Percentiles rank a stretch among this genome's conserved stretches.
phyloP scores from a whole-genome alignment of 495 filamentous ascomycete genomes.

The Tetracladium setigerum region DNA sequence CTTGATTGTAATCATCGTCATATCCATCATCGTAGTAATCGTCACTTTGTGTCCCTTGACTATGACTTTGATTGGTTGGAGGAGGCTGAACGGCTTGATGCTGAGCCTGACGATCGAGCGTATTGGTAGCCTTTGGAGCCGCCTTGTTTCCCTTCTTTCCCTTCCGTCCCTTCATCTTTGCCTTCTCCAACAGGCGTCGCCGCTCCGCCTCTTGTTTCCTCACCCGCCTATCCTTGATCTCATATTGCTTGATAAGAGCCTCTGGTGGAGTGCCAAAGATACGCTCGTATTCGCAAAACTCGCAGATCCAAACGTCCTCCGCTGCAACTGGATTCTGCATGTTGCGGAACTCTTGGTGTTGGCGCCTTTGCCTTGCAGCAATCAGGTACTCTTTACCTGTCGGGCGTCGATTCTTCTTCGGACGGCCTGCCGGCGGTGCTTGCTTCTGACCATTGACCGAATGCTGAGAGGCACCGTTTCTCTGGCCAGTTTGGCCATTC shows the following conservation, averaged over 20 bases:
- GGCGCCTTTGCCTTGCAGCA: conserved; percentile 59
- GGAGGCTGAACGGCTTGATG: conserved; percentile 35
- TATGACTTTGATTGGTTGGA: conserved; percentile 26
- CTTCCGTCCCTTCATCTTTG: conserved; percentile 91
- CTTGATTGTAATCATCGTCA: conserved; percentile 38
- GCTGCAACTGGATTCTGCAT: conserved; percentile 63
- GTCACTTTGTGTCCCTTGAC: conserved; percentile 42
- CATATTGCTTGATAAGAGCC: conserved; percentile 84
- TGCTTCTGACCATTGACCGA: conserved; percentile 17
- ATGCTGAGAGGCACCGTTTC: conserved; percentile 24
- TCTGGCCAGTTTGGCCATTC: conserved; percentile 29
- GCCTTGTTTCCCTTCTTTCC: conserved; percentile 57
- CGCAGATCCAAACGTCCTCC: conserved; percentile 89
- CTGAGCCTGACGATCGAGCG: conserved; percentile 28
- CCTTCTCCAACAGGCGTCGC: conserved; percentile 79
- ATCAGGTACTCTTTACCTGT: conserved; percentile 51
- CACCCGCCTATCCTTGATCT: conserved; percentile 85
- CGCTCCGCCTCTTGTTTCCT: conserved; percentile 77
- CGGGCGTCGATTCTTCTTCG: conserved; percentile 46
- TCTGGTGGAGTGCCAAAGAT: conserved; percentile 78
- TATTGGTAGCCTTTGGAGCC: conserved; percentile 42
- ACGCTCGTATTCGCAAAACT: conserved; percentile 82
- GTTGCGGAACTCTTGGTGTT: conserved; percentile 66
- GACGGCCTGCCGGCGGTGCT: conserved; percentile 1
- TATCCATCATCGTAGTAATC: conserved; percentile 47